These are phyloP conservation scores for Ulota crispa DNA, from an alignment of 225 moss, liverwort and hornwort species.

Conservation along the genomic window DNA sequence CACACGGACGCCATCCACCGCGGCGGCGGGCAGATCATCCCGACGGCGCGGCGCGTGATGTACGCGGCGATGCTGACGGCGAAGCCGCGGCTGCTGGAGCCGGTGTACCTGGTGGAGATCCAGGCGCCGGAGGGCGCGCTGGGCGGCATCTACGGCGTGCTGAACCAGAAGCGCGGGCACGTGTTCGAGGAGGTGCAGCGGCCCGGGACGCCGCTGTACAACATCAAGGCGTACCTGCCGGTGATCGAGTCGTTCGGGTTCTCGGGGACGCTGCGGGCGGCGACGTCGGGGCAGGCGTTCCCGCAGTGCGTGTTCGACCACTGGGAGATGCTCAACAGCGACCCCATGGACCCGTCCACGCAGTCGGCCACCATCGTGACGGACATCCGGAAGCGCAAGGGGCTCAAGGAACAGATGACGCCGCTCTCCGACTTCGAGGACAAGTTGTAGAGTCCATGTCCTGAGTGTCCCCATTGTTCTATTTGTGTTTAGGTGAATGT, in stretches of 20 bases:
- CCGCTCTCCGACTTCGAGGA: slow-evolving; percentile 49
- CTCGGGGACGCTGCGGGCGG: slow-evolving; percentile 40
- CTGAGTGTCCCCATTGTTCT: not conserved
- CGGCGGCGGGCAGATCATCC: slow-evolving; percentile 38
- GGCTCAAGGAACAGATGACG: slow-evolving; percentile 51
- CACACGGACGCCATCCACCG: slow-evolving; percentile 41
- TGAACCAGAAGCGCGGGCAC: slow-evolving; percentile 58
- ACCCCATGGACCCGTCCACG: slow-evolving; percentile 22
- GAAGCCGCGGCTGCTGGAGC: slow-evolving; percentile 37
- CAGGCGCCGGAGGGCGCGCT: slow-evolving; percentile 42
- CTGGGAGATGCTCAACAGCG: slow-evolving; percentile 55
- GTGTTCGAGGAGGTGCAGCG: slow-evolving; percentile 60
- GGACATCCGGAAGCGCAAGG: slow-evolving; percentile 53
- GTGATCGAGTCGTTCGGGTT: slow-evolving; percentile 58
- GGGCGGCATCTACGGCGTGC: slow-evolving; percentile 45
- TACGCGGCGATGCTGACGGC: slow-evolving; percentile 37
- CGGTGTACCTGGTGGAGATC: slow-evolving; percentile 49
- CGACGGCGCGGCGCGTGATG: slow-evolving; percentile 36
- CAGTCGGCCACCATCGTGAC: slow-evolving; percentile 30
- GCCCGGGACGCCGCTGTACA: slow-evolving; percentile 55
- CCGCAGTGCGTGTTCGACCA: slow-evolving; percentile 53
- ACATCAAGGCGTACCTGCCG: slow-evolving; percentile 54
- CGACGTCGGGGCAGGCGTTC: slow-evolving; percentile 52
- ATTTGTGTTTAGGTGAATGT: slow-evolving; percentile 7
- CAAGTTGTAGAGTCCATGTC: slow-evolving; percentile 28